Conservation (phyloP, 208 protist genomes). For the Leishmania aethiopica region DNA sequence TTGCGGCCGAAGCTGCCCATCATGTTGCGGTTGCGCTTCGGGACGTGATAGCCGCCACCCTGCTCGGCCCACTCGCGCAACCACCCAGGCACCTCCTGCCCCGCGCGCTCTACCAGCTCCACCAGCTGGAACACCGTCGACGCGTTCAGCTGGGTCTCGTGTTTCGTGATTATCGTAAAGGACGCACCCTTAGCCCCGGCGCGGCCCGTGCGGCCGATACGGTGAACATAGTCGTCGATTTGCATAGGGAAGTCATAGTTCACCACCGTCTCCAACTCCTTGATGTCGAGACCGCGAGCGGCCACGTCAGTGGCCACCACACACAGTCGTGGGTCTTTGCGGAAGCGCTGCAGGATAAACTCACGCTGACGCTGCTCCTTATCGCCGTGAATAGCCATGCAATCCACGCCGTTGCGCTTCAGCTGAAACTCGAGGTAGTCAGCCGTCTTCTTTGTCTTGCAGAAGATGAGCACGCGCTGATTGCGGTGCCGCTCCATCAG, state of each 20-base stretch:
- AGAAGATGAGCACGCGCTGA: conserved; percentile 93
- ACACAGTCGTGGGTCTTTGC: conserved; percentile 67
- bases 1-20: conserved; percentile 54
- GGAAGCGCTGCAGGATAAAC: conserved; percentile 93
- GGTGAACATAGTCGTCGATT: conserved; percentile 98
- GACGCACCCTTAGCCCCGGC: conserved; percentile 88
- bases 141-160: conserved; percentile 92
- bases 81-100: conserved; percentile 76
- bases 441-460: conserved; percentile 89
- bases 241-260: conserved; percentile 99
- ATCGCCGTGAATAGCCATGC: conserved; percentile 93
- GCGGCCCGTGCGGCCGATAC: conserved; percentile 95
- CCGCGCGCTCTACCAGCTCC: conserved; percentile 64
- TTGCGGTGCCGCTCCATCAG: conserved; percentile 72
- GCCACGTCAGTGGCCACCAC: conserved; percentile 96
- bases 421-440: conserved; percentile 90
- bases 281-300: conserved; percentile 97
- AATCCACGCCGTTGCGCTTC: conserved; percentile 72
- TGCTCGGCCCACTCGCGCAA: conserved; percentile 76
- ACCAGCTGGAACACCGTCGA: conserved; percentile 66
- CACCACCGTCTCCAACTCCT: conserved; percentile 98
- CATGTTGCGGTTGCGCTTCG: conserved; percentile 77
- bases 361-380: conserved; percentile 95
- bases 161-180: conserved; percentile 88
- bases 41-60: conserved; percentile 28